Conservation (phyloP, 306 rosid species). For the Rosa rugosa region DNA sequence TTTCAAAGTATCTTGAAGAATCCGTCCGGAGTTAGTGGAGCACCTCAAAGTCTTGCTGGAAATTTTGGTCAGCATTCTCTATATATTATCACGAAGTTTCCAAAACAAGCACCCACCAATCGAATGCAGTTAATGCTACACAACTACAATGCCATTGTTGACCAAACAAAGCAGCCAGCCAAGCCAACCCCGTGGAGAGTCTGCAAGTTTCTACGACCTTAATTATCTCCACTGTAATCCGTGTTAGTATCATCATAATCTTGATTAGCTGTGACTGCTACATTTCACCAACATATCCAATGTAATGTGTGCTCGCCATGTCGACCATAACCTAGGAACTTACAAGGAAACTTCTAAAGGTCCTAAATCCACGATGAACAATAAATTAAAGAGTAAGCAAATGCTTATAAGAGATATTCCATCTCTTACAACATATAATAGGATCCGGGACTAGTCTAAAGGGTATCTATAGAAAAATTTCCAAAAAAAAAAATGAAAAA, state of each 20-base stretch:
- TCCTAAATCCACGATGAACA: not conserved
- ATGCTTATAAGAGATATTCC: not conserved
- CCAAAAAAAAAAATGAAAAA: not conserved
- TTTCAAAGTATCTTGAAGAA: not conserved
- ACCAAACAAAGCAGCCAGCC: not conserved
- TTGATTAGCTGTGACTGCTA: not conserved
- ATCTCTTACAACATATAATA: not conserved
- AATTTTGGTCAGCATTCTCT: not conserved
- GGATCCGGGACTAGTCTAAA: not conserved
- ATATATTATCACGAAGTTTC: not conserved
- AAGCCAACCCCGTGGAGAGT: not conserved
- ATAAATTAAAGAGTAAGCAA: no score
- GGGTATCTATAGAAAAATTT: not conserved
- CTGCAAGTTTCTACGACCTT: not conserved
- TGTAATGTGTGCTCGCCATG: not conserved
- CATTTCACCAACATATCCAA: not conserved
- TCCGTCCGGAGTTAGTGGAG: not conserved
- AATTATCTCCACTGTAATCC: not conserved
- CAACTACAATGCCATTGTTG: constrained; percentile 8
- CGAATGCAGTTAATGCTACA: not conserved
- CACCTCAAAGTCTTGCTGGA: not conserved
- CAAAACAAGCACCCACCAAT: not conserved
- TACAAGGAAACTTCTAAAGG: not conserved
- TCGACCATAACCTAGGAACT: not conserved
- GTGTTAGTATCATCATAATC: not conserved